phyloP scores from a whole-genome alignment of 1,284 basidiomycete species.

The Mycena sp. region DNA sequence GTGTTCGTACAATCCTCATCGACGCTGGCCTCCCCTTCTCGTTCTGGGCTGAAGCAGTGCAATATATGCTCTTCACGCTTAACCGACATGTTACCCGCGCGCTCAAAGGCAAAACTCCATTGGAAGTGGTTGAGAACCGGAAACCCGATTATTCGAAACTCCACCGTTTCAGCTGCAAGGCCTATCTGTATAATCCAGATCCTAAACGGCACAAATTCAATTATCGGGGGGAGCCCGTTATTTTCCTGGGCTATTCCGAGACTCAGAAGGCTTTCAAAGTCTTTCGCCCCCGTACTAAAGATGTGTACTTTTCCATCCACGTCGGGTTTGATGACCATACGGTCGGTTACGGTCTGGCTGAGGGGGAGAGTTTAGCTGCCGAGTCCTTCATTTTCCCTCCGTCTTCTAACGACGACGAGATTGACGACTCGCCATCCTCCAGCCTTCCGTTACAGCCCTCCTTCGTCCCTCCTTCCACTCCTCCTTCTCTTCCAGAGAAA shows the following conservation, averaged over 20 bases:
- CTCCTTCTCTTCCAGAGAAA: slow-evolving; percentile 1
- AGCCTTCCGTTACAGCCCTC: slow-evolving; percentile 2
- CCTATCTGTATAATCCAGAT: slow-evolving; percentile 8
- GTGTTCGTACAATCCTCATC: slow-evolving; percentile 1
- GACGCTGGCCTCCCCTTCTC: slow-evolving; percentile 22
- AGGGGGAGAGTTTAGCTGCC: too few species aligned
- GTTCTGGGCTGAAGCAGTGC: slow-evolving; percentile 34
- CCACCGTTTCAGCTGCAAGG: slow-evolving; percentile 24
- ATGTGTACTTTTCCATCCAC: slow-evolving; percentile 23
- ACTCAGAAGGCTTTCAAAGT: slow-evolving; percentile 29
- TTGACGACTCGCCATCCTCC: slow-evolving; percentile 3
- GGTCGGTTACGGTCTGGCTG: too few species aligned
- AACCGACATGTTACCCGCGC: slow-evolving; percentile 24
- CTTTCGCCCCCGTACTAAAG: slow-evolving; percentile 13
- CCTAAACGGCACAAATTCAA: slow-evolving; percentile 23
- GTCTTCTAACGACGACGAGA: background rate
- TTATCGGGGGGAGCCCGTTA: slow-evolving; percentile 13
- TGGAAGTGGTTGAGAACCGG: slow-evolving; percentile 13
- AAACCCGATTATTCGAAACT: slow-evolving; percentile 20
- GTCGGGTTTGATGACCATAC: slow-evolving; percentile 25
- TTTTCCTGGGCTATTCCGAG: slow-evolving; percentile 22
- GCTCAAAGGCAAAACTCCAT: slow-evolving; percentile 13
- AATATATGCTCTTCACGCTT: slow-evolving; percentile 7
- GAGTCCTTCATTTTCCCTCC: background rate
- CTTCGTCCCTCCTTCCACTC: too few species aligned